A percentile compares a stretch with the other conserved stretches of the same genome.
Conservation (phyloP, 192 early-diverging fungal genomes). For the Umbelopsis isabellina region DNA sequence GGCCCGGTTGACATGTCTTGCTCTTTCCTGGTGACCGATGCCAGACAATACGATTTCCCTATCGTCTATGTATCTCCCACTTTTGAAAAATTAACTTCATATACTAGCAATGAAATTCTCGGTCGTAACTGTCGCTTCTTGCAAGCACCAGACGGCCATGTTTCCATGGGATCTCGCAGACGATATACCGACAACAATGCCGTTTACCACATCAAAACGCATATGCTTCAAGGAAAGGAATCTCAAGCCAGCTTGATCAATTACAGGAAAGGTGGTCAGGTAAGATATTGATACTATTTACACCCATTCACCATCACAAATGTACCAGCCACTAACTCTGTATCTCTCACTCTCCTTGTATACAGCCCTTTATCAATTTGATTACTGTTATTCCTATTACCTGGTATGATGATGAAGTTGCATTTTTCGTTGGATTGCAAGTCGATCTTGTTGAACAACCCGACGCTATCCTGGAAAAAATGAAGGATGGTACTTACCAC, state of each 20-base stretch:
- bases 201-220: conserved; percentile 49
- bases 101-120: conserved; percentile 38
- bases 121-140: conserved; percentile 50
- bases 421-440: conserved; percentile 64
- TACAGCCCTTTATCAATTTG: conserved; percentile 65
- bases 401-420: conserved; percentile 44
- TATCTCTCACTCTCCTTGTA: neutral
- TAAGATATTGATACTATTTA: neutral
- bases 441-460: conserved; percentile 72
- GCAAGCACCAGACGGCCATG: conserved; percentile 50
- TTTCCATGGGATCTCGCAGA: conserved; percentile 48
- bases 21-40: conserved; percentile 49
- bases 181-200: conserved; percentile 55
- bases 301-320: neutral
- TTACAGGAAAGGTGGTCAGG: conserved; percentile 61
- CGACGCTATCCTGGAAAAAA: conserved; percentile 64
- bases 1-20: conserved; percentile 64
- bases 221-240: conserved; percentile 51
- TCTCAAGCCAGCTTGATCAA: conserved; percentile 65
- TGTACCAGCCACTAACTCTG: neutral
- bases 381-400: conserved; percentile 63
- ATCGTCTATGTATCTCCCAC: conserved; percentile 64
- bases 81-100: conserved; percentile 61
- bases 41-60: conserved; percentile 54
- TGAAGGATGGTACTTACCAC: conserved; percentile 61